phyloP scores from a whole-genome alignment of 106 monocot genomes.

The Amphibolis antarctica region DNA sequence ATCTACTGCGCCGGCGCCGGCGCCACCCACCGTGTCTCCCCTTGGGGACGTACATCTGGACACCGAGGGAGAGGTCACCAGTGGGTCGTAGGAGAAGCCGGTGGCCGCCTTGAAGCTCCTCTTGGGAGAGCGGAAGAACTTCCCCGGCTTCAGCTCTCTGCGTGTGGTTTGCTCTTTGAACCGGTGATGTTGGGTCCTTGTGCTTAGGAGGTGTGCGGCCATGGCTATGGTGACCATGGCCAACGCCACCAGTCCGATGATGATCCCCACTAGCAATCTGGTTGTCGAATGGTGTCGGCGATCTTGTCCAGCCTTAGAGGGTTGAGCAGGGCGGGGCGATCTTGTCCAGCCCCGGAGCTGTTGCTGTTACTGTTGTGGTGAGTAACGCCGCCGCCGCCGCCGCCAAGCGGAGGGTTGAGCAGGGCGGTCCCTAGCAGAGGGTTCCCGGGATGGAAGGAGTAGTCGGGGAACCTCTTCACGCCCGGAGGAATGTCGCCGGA shows the following conservation, averaged over 20 bases:
- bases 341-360: too few species aligned
- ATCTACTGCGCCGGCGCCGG: too few species aligned
- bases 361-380: too few species aligned
- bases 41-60: slow-evolving; percentile 22
- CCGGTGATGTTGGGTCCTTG: slow-evolving; percentile 28
- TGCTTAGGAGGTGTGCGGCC: slow-evolving; percentile 29
- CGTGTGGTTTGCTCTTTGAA: slow-evolving; percentile 10
- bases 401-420: too few species aligned
- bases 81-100: slow-evolving; percentile 58
- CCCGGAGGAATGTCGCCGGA: slow-evolving; percentile 56
- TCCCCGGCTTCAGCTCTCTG: slow-evolving; percentile 38
- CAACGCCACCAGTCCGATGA: slow-evolving; percentile 42
- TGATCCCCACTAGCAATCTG: slow-evolving; percentile 28
- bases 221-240: slow-evolving; percentile 32
- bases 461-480: slow-evolving; percentile 43
- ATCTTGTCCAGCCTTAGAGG: too few species aligned
- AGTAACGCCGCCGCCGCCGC: too few species aligned
- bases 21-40: too few species aligned
- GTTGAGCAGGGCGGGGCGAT: too few species aligned
- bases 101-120: slow-evolving; percentile 27
- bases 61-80: slow-evolving; percentile 40
- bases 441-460: slow-evolving; percentile 83
- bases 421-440: slow-evolving; percentile 6
- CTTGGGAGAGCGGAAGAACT: slow-evolving; percentile 27
- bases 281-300: slow-evolving; percentile 11